Evolutionary conservation across 257 asterid genomes (phyloP), one percentile per base, ranked within the genome.

Genomic region (Gynochthodes officinalis): DNA sequence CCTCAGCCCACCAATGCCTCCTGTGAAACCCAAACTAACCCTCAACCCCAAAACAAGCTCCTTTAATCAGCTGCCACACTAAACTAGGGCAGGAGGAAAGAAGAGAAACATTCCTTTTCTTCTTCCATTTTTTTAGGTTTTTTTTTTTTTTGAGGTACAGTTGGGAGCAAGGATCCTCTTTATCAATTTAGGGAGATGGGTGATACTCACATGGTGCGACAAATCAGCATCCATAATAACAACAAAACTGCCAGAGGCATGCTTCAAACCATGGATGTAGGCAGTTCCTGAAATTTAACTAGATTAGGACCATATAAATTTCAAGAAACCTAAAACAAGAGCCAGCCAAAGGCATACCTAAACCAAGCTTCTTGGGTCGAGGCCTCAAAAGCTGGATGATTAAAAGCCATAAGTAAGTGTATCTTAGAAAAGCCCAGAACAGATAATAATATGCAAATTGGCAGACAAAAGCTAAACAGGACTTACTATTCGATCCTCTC

Each of bases 161-260:
- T 4, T 54, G 15, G 12, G 39, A 49, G 18, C 21, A 16, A 14
- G 25, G 4, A 11, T 30, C 60, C 60, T 75, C 13, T 2, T 30
- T 37, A 32, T 60, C n/a, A 33, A 30, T 30, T 18, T 60, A 18
- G 27, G 19, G 65, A 59, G 43, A 59, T 23, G 23, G 42, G 32
- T 4, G 27, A 67, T 73, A 84, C 98, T 82, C 82, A 90, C 98
- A 85, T 91, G 97, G 85, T 93, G 98, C 7, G 98, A 93, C 58
- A 93, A 84, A 80, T 93, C 98, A 32, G 98, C 98, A 81, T 93
- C 98, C 98, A 93, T 93, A 68, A 93, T 93, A 64, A 93, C 95
- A 59, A 91, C 91, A 81, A 86, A 93, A 73, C 89, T 82, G 60
- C 97, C 98, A 4, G 93, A 75, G 50, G 91, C 96, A 82, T 93